Evolutionary conservation across 768 basidiomycete genomes (phyloP).

Genomic region (Pleurotus ostreatus): DNA sequence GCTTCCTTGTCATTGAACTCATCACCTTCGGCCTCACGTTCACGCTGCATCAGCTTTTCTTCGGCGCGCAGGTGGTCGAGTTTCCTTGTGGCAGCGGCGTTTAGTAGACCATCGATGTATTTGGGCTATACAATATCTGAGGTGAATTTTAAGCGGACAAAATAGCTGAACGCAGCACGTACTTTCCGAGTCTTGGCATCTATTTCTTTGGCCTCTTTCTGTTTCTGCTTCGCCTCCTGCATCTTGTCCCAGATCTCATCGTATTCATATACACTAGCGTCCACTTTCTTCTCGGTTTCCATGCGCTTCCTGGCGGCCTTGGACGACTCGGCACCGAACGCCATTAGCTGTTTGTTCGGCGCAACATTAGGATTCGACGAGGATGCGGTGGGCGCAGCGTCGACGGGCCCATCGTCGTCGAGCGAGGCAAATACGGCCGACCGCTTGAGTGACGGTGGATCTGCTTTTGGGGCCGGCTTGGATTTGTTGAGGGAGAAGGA

Average conservation of each 20-base stretch:
- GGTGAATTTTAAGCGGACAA: background rate
- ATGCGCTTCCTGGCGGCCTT: conserved; percentile 68
- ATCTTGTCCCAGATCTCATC: conserved; percentile 96
- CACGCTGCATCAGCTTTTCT: conserved; percentile 95
- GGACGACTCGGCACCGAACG: conserved; percentile 57
- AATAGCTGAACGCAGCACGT: conserved; percentile 17
- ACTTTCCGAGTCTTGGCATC: conserved; percentile 81
- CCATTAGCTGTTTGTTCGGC: conserved; percentile 51
- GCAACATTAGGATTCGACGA: conserved; percentile 31
- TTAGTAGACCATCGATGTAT: conserved; percentile 80
- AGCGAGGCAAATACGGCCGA: conserved; percentile 61
- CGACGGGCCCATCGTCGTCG: conserved; percentile 58
- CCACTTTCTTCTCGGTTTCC: conserved; percentile 75
- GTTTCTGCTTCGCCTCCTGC: conserved; percentile 76
- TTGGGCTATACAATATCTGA: conserved; percentile 62
- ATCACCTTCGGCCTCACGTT: conserved; percentile 90
- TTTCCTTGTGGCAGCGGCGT: conserved; percentile 80
- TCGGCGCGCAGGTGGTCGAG: conserved; percentile 91
- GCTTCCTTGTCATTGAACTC: conserved; percentile 91
- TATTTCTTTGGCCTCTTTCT: conserved; percentile 72
- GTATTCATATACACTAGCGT: conserved; percentile 86
- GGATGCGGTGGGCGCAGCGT: conserved; percentile 43
- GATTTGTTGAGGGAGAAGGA: conserved; percentile 79
- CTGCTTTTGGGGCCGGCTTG: conserved; percentile 40
- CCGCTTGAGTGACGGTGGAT: conserved; percentile 41